Conservation (phyloP, 768 basidiomycete genomes). For the Suillus discolor region DNA sequence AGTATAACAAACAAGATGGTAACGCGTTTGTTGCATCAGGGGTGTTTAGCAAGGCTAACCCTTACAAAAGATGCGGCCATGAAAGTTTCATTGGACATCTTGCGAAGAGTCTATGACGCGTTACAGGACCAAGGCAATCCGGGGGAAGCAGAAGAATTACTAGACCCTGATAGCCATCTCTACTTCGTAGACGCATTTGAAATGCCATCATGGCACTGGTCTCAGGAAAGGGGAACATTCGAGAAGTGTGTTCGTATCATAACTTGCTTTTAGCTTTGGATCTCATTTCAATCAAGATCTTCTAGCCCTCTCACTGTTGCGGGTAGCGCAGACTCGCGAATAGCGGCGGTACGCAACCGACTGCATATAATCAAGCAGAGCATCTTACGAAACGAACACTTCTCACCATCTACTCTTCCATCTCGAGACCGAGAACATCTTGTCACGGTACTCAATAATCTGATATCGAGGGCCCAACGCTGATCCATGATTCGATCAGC, state of each 20-base stretch:
- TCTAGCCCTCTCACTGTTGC: conserved; percentile 64
- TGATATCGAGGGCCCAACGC: neutral
- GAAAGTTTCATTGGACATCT: conserved; percentile 73
- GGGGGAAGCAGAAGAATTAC: conserved; percentile 51
- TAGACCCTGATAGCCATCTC: conserved; percentile 83
- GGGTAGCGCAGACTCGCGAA: conserved; percentile 81
- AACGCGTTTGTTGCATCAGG: conserved; percentile 15
- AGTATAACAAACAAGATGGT: conserved; percentile 92
- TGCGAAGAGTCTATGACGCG: conserved; percentile 72
- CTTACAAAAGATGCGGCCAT: conserved; percentile 67
- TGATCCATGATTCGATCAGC: conserved; percentile 42
- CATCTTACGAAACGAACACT: conserved; percentile 94
- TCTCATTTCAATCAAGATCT: conserved; percentile 41
- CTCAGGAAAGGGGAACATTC: conserved; percentile 82
- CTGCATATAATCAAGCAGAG: conserved; percentile 92
- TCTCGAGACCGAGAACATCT: conserved; percentile 86
- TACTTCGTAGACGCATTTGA: conserved; percentile 89
- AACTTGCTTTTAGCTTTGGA: conserved; percentile 10
- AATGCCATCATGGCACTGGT: conserved; percentile 95
- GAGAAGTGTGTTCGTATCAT: conserved; percentile 61
- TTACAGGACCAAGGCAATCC: conserved; percentile 66
- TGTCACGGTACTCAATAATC: conserved; percentile 63
- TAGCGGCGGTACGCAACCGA: conserved; percentile 79
- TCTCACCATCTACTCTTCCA: conserved; percentile 92
- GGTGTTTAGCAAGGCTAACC: neutral